Percentiles rank a stretch among this genome's conserved stretches.
These are phyloP conservation scores for Phytopythium montanum DNA, from an alignment of 352 stramenopile species.

Conservation along the genomic window DNA sequence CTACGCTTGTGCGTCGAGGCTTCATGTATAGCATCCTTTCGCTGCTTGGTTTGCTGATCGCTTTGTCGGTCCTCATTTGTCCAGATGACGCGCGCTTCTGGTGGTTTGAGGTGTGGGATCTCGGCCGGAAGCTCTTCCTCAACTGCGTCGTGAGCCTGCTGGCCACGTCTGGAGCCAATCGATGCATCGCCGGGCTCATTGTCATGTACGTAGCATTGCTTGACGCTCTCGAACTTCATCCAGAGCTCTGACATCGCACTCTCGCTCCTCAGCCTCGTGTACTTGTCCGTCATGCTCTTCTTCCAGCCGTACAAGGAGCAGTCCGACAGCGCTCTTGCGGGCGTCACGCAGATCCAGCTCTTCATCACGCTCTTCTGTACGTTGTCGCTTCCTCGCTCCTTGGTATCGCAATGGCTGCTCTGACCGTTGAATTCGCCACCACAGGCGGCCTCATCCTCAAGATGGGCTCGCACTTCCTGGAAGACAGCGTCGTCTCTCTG, in stretches of 20 bases:
- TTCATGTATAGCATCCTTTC: too few species aligned
- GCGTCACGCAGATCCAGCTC: conserved; percentile 68
- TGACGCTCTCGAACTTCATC: not conserved
- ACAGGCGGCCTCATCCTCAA: conserved; percentile 65
- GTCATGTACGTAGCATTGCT: conserved; percentile 43
- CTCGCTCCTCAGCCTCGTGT: conserved; percentile 42
- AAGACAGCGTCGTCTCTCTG: conserved; percentile 34
- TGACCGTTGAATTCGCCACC: not conserved
- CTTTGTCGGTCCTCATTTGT: not conserved
- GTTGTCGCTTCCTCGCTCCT: conserved; percentile 1
- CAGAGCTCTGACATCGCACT: not conserved
- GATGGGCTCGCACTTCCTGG: conserved; percentile 49
- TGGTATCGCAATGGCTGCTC: not conserved
- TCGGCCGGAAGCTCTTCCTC: conserved; percentile 65
- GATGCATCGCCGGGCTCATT: conserved; percentile 64
- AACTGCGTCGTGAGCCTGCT: conserved; percentile 64
- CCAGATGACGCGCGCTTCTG: conserved; percentile 58
- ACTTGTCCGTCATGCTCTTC: conserved; percentile 72
- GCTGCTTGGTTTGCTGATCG: not conserved
- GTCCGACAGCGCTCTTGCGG: conserved; percentile 59
- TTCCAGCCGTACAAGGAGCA: conserved; percentile 59
- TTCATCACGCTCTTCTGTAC: conserved; percentile 79
- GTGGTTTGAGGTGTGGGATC: conserved; percentile 80
- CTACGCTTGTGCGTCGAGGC: conserved; percentile 65
- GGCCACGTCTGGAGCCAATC: conserved; percentile 60